Percentiles rank a stretch among this genome's conserved stretches.
These are phyloP conservation scores for Verticillium klebahnii DNA, from an alignment of 2,329 filamentous ascomycete species.

Conservation along the genomic window DNA sequence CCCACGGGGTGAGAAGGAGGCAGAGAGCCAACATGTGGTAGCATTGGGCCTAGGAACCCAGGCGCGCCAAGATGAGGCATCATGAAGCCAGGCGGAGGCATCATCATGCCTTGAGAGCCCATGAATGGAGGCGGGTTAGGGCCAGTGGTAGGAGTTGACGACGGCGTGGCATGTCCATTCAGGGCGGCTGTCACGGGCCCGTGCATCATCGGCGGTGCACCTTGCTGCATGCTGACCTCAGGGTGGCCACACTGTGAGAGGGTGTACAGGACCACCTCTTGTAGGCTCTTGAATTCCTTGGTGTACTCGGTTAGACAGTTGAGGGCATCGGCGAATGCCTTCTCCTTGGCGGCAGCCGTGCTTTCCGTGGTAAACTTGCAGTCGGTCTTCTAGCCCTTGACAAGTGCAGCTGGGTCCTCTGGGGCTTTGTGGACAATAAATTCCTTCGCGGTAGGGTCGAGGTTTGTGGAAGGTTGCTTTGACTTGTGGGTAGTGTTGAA, in stretches of 20 bases:
- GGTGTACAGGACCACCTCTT: conserved; percentile 5
- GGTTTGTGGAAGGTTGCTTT: background rate
- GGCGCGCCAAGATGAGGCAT: background rate
- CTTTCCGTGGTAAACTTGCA: background rate
- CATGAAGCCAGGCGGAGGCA: background rate
- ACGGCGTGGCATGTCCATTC: background rate
- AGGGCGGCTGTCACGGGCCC: background rate
- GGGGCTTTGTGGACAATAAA: background rate
- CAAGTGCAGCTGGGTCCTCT: background rate
- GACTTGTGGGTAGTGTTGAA: background rate
- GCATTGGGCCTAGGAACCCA: background rate
- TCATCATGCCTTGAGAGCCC: background rate
- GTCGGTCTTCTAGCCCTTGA: background rate
- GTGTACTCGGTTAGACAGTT: background rate
- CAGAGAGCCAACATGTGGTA: background rate
- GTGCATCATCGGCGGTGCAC: background rate
- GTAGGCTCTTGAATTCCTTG: background rate
- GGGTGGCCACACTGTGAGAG: conserved; percentile 5
- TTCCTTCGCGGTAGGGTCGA: background rate
- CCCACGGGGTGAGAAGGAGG: background rate
- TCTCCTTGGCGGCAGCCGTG: background rate
- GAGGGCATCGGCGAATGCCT: background rate
- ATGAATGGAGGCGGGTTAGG: background rate
- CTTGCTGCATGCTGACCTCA: background rate
- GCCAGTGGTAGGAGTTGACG: background rate